Evolutionary conservation across 805 yeast genomes (phyloP).

Genomic region (Komagataella phaffii): DNA sequence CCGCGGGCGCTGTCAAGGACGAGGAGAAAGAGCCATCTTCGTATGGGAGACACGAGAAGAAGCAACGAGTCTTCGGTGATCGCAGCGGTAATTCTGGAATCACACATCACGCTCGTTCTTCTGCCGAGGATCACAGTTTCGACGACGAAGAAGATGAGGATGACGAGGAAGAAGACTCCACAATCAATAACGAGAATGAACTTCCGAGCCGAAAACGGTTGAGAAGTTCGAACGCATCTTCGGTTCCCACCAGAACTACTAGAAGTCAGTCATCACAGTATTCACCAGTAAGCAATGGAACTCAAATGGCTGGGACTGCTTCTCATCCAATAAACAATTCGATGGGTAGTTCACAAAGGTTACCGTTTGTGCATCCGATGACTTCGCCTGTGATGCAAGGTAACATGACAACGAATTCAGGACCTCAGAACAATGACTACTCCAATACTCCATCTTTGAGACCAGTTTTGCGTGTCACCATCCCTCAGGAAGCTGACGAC

Average conservation of each 20-base stretch:
- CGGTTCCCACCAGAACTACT: neutral
- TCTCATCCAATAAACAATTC: neutral
- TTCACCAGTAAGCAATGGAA: neutral
- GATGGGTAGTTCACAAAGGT: neutral
- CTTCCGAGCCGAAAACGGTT: neutral
- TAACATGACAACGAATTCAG: neutral
- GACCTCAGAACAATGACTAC: constrained; percentile 9
- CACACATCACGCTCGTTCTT: constrained; percentile 1
- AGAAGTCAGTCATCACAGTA: neutral
- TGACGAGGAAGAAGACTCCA: constrained; percentile 2
- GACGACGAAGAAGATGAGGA: constrained; percentile 2
- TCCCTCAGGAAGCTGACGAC: constrained; percentile 28
- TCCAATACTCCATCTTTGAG: constrained; percentile 16
- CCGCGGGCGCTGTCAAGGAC: constrained; percentile 17
- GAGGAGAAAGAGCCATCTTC: constrained; percentile 55
- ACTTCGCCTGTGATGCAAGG: neutral
- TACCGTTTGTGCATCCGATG: neutral
- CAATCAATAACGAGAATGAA: neutral
- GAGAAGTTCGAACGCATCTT: neutral
- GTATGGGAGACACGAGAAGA: constrained; percentile 44
- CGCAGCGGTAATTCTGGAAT: neutral
- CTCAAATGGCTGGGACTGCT: neutral
- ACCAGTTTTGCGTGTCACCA: constrained; percentile 51
- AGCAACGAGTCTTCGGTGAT: constrained; percentile 1
- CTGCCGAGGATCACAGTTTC: constrained; percentile 5